Evolutionary conservation across 495 filamentous ascomycete species (phyloP), one percentile per base, ranked within the genome.

Genomic region (Acidiella bohemica): DNA sequence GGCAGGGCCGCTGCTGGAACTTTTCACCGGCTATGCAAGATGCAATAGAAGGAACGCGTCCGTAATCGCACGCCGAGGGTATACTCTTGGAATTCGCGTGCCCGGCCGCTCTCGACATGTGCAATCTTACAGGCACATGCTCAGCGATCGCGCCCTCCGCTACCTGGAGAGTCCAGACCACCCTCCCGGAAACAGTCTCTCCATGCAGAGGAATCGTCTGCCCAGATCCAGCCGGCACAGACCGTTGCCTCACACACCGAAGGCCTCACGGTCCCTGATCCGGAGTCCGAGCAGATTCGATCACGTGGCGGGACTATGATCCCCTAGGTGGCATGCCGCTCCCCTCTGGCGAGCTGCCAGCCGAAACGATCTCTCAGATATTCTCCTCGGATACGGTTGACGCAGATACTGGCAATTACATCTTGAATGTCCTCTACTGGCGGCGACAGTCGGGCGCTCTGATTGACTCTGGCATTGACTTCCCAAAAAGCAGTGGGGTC

Each of bases 371-470:
- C n/a, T 60, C 67, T 7, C 32, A 44, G 9, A 70, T 90, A 3
- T 88, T 93, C 46, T 74, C 76, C 1, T 52, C 41, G n/a, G 58
- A 62, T 9, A 51, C 80, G 17, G 53, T 65, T 17, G 45, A 54
- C 2, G 50, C 62, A 16, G 53, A 53, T 2, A 37, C 27, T 7
- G 86, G 73, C 33, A 87, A 86, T 51, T 63, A 64, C 18, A 59
- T 86, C 12, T 59, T 93, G 4, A 60, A 62, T 20, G 69, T 83
- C 23, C 60, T 92, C 2, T 83, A 94, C 52, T 73, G 72, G 19
- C 73, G 82, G 32, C 75, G 86, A 16, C 63, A 83, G 10, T 71
- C 74, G 9, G 86, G 86, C 14, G 85, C 82, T 0, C 66, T 88
- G 7, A 55, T 53, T 23, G 77, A 84, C 42, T 50, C 70, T 16